A percentile compares a stretch with the other conserved stretches of the same genome.
phyloP scores from a whole-genome alignment of 129 eudicot genomes.

The Flaveria robusta region DNA sequence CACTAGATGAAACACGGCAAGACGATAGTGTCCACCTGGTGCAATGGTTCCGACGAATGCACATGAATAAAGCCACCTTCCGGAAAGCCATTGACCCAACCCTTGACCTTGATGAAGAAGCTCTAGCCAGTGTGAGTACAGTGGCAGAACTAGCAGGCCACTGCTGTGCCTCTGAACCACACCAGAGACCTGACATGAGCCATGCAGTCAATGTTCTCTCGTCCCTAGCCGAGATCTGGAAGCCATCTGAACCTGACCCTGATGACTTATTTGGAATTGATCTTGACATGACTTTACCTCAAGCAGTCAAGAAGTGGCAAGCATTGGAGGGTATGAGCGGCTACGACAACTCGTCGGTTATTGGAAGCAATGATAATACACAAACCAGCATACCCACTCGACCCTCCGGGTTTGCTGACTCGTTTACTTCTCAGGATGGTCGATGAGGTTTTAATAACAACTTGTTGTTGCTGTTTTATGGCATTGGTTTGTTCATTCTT shows the following conservation, averaged over 20 bases:
- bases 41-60: constrained; percentile 88
- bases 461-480: constrained; percentile 3
- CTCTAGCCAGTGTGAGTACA: constrained; percentile 64
- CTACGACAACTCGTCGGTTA: constrained; percentile 46
- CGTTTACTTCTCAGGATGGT: constrained; percentile 61
- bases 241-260: constrained; percentile 71
- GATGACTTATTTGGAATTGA: constrained; percentile 73
- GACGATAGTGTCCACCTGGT: constrained; percentile 91
- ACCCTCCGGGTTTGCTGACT: constrained; percentile 62
- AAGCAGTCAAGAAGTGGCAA: constrained; percentile 90
- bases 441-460: constrained; percentile 34
- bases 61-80: constrained; percentile 69
- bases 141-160: constrained; percentile 89
- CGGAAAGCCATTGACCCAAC: constrained; percentile 69
- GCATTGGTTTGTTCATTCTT: constrained; percentile 57
- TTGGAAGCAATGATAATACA: constrained; percentile 57
- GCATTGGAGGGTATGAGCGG: constrained; percentile 85
- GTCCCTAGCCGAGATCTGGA: constrained; percentile 82
- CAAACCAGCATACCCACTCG: constrained; percentile 67
- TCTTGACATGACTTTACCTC: constrained; percentile 82
- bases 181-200: constrained; percentile 94
- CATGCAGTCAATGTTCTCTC: constrained; percentile 86
- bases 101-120: constrained; percentile 68
- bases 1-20: constrained; percentile 68
- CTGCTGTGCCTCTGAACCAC: constrained; percentile 81